Evolutionary conservation across 192 early-diverging fungal species (phyloP).

Genomic region (Coemansia sp.): DNA sequence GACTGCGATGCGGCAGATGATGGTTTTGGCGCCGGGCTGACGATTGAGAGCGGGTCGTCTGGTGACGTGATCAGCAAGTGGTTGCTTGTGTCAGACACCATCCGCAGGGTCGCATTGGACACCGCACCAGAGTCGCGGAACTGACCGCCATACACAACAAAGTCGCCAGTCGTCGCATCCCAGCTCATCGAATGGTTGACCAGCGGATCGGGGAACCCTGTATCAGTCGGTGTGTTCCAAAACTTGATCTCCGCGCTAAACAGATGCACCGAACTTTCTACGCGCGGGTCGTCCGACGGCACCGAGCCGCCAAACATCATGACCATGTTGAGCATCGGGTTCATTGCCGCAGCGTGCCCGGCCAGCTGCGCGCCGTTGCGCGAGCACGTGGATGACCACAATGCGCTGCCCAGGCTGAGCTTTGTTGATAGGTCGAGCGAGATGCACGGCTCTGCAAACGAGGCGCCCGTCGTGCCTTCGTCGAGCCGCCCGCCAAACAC

Average conservation of each 20-base stretch:
- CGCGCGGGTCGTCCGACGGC: slow-evolving; percentile 10
- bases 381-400: slow-evolving; percentile 19
- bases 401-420: slow-evolving; percentile 17
- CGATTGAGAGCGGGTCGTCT: background rate
- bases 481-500: slow-evolving; percentile 34
- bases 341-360: slow-evolving; percentile 30
- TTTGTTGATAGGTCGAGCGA: slow-evolving; percentile 27
- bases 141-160: slow-evolving; percentile 35
- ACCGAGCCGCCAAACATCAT: slow-evolving; percentile 34
- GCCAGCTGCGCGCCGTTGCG: slow-evolving; percentile 24
- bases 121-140: background rate
- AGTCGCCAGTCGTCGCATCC: slow-evolving; percentile 35
- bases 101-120: slow-evolving; percentile 39
- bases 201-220: slow-evolving; percentile 15
- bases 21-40: background rate
- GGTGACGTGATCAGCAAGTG: slow-evolving; percentile 9
- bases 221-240: slow-evolving; percentile 29
- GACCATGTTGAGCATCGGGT: slow-evolving; percentile 37
- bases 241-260: slow-evolving; percentile 42
- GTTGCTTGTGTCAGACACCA: slow-evolving; percentile 24
- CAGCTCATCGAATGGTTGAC: slow-evolving; percentile 24
- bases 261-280: slow-evolving; percentile 14
- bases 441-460: slow-evolving; percentile 30
- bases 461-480: slow-evolving; percentile 10
- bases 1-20: background rate